Base-by-base conservation (phyloP, 306 rosid species). In the Casuarina equisetifolia region DNA sequence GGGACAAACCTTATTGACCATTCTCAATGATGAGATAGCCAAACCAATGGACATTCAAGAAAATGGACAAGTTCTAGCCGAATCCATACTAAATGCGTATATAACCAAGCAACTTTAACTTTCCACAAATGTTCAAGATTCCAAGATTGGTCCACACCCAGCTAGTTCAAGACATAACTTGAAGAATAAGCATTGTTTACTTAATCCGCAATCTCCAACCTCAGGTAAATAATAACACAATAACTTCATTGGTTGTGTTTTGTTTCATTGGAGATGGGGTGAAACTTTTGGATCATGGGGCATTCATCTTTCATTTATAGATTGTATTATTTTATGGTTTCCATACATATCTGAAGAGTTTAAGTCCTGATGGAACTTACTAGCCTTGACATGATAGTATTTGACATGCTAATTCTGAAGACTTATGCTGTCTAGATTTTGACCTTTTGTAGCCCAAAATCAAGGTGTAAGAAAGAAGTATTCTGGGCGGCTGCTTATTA, bases 401-500 rank as follows among this genome's bases (percentile, higher is more conserved):
- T 57, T 58, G 66, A 74, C 44, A 79, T 72, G 79, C 50, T 53
- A 44, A 58, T 40, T 75, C 66, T 70, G 75, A 58, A 52, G 76
- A 39, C 51, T 79, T 69, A 70, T 66, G 72, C 52, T 62, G 70
- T 76, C 42, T 76, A 40, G 67, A 45, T 53, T 74, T 76, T 77
- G 69, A 59, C 67, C 70, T 70, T 76, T 70, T 79, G 79, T 66
- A 96, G 99, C 86, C 69, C 91, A 75, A 91, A 81, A 45, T 80
- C 88, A 78, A 86, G 74, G 70, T 39, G 97, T 79, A 69, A 92
- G 83, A 89, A 96, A 78, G 89, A 96, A 92, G 71, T 92, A 92
- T 85, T 91, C 98, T 69, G 99, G 94, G 20, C 87, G 97, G 66
- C 89, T 96, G 59, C 89, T 96, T 80, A 96, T 92, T 76, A 96